Conservation (phyloP, 495 filamentous ascomycete species). For the Penicillium desertorum region DNA sequence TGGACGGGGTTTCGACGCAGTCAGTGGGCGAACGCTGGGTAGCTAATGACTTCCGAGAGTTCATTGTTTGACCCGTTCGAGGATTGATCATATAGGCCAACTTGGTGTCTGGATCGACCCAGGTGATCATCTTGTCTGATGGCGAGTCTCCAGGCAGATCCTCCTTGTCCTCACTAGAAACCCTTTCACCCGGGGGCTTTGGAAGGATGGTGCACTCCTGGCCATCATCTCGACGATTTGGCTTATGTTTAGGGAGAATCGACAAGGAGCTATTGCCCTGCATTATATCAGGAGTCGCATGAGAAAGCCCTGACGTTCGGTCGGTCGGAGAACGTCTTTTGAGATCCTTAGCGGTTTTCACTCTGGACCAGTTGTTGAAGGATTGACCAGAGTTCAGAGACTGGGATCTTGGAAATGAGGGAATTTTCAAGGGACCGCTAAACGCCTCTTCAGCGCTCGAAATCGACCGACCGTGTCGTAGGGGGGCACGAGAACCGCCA, state of each 20-base stretch:
- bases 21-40: neutral
- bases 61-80: slow-evolving; percentile 58
- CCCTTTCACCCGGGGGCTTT: neutral
- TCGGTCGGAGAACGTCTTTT: neutral
- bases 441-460: slow-evolving; percentile 31
- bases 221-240: neutral
- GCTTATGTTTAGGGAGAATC: neutral
- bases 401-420: slow-evolving; percentile 30
- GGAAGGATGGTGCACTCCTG: neutral
- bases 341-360: slow-evolving; percentile 58
- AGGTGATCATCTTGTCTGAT: slow-evolving; percentile 49
- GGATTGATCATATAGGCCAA: slow-evolving; percentile 56
- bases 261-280: neutral
- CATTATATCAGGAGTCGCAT: neutral
- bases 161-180: neutral
- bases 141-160: neutral
- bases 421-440: slow-evolving; percentile 32
- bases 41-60: slow-evolving; percentile 2
- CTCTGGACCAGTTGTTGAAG: slow-evolving; percentile 65
- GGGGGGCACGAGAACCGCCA: neutral
- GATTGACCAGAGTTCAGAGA: slow-evolving; percentile 16
- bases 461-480: neutral
- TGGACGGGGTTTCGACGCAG: neutral
- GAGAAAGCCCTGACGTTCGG: neutral
- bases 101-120: slow-evolving; percentile 69